These are phyloP conservation scores for Laetiporus sulphureus DNA, from an alignment of 1,284 basidiomycete genomes.

Conservation along the genomic window DNA sequence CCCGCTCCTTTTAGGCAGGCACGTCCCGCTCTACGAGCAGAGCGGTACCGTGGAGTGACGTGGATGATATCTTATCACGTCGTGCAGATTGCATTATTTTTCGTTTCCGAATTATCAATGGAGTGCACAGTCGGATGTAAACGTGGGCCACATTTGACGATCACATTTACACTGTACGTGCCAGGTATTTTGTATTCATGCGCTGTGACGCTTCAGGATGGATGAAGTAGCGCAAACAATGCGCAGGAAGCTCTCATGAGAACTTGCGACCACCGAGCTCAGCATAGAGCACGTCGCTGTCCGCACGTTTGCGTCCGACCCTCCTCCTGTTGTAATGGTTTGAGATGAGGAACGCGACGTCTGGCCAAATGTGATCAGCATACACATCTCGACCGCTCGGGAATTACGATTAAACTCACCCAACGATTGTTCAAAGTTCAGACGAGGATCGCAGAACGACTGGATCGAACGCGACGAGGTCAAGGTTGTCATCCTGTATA, in stretches of 20 bases:
- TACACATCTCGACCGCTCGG: not conserved
- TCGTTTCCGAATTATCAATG: no score
- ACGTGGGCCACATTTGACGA: no score
- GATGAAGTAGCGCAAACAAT: no score
- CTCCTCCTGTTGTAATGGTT: conserved; percentile 71
- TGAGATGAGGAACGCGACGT: conserved; percentile 75
- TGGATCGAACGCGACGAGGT: conserved; percentile 13
- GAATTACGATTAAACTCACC: conserved; percentile 37
- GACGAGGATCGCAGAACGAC: conserved; percentile 78
- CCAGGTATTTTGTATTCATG: no score
- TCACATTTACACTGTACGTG: no score
- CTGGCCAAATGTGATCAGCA: conserved; percentile 27
- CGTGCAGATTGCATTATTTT: no score
- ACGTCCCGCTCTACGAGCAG: no score
- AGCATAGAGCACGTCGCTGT: conserved; percentile 23
- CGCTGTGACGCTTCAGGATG: no score
- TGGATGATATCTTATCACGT: no score
- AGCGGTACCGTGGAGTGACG: no score
- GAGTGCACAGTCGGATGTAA: no score
- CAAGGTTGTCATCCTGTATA: not conserved
- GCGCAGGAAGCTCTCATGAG: conserved; percentile 1
- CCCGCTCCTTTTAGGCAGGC: no score
- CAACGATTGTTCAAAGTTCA: conserved; percentile 80
- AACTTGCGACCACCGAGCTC: conserved; percentile 23
- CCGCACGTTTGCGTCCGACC: conserved; percentile 15